Evolutionary conservation across 2,329 filamentous ascomycete genomes (phyloP).

Genomic region (Venturia pyrina): DNA sequence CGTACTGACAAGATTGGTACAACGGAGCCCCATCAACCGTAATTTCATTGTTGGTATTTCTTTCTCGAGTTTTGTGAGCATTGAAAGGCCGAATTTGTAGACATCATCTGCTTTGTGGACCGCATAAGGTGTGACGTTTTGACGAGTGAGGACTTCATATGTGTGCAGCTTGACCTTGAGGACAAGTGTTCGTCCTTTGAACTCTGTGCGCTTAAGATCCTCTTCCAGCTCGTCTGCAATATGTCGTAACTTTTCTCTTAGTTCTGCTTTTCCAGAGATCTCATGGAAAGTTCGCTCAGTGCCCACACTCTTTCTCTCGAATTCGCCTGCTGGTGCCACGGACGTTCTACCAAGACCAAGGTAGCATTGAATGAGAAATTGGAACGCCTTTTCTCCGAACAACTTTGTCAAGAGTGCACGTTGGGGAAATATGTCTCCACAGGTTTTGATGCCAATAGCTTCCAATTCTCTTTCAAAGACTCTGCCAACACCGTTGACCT

Average conservation of each 20-base stretch:
- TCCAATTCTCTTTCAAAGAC: slow-evolving; percentile 87
- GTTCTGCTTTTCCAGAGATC: slow-evolving; percentile 54
- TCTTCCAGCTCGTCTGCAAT: slow-evolving; percentile 80
- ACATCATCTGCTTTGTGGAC: slow-evolving; percentile 69
- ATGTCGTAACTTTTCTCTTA: slow-evolving; percentile 68
- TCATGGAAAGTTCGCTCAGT: slow-evolving; percentile 89
- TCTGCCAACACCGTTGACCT: slow-evolving; percentile 89
- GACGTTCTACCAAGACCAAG: slow-evolving; percentile 78
- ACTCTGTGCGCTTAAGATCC: slow-evolving; percentile 67
- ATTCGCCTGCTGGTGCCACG: slow-evolving; percentile 78
- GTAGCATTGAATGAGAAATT: slow-evolving; percentile 75
- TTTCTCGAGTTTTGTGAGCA: slow-evolving; percentile 73
- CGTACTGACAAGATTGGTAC: slow-evolving; percentile 76
- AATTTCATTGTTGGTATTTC: slow-evolving; percentile 72
- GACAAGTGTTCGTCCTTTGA: slow-evolving; percentile 83
- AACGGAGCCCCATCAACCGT: slow-evolving; percentile 78
- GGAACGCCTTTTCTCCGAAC: slow-evolving; percentile 85
- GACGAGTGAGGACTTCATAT: slow-evolving; percentile 81
- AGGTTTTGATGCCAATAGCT: slow-evolving; percentile 78
- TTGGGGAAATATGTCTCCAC: slow-evolving; percentile 74
- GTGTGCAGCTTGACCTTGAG: slow-evolving; percentile 92
- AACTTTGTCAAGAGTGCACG: slow-evolving; percentile 64
- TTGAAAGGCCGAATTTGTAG: slow-evolving; percentile 70
- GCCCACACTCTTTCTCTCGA: slow-evolving; percentile 86
- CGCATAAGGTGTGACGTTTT: slow-evolving; percentile 58